Evolutionary conservation across 169 alveolate species (phyloP).

Genomic region (Plasmodium reichenowi): DNA sequence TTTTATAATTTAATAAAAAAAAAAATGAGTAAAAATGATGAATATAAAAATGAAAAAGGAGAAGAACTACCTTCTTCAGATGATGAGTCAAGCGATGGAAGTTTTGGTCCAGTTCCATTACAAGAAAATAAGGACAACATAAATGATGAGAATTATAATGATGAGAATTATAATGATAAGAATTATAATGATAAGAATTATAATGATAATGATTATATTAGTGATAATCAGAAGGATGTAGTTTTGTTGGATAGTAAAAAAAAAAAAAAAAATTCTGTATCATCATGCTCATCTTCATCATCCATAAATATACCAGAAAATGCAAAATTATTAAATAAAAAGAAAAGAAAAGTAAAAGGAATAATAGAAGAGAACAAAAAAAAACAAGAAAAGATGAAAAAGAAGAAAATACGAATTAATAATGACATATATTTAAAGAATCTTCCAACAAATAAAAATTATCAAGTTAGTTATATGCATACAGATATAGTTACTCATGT

Average conservation of each 20-base stretch:
- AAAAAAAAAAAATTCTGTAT: neutral
- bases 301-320: too few species aligned
- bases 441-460: slow-evolving; percentile 88
- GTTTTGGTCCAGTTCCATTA: slow-evolving; percentile 71
- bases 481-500: slow-evolving; percentile 89
- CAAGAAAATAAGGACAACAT: slow-evolving; percentile 5
- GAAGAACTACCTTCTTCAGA: slow-evolving; percentile 7
- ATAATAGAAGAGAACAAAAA: neutral
- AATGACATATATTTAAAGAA: slow-evolving; percentile 86
- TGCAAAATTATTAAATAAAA: neutral
- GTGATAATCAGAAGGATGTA: neutral
- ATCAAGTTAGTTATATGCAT: slow-evolving; percentile 94
- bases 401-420: slow-evolving; percentile 64
- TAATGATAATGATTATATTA: neutral
- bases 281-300: too few species aligned
- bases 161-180: neutral
- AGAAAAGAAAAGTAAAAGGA: neutral
- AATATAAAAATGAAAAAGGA: neutral
- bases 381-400: neutral
- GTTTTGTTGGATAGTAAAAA: slow-evolving; percentile 1
- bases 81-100: slow-evolving; percentile 61
- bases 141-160: neutral
- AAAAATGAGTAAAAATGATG: neutral
- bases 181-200: neutral
- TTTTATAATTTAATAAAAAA: slow-evolving; percentile 9